phyloP scores from a whole-genome alignment of 306 rosid genomes.

The Macrotyloma uniflorum region DNA sequence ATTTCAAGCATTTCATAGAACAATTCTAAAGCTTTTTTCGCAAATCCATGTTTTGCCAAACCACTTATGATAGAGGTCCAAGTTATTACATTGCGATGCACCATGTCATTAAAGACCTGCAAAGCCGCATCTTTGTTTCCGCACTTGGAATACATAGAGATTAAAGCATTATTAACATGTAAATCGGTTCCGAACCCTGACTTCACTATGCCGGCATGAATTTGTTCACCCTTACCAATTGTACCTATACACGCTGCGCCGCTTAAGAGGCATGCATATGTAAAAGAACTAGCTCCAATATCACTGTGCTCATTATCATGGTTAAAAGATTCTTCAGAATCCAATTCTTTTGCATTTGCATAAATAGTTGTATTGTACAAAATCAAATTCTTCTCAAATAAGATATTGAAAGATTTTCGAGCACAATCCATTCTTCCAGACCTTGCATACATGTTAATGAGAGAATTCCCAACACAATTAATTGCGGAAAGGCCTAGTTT shows the following conservation, averaged over 20 bases:
- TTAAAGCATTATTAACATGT: slow-evolving; percentile 56
- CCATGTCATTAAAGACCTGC: slow-evolving; percentile 55
- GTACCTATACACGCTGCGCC: slow-evolving; percentile 64
- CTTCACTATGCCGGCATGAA: slow-evolving; percentile 56
- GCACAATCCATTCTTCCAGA: slow-evolving; percentile 65
- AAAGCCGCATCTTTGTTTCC: slow-evolving; percentile 62
- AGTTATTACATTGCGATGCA: slow-evolving; percentile 56
- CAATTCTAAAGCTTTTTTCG: slow-evolving; percentile 55
- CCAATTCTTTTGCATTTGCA: slow-evolving; percentile 39
- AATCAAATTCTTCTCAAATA: slow-evolving; percentile 59
- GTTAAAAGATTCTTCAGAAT: slow-evolving; percentile 44
- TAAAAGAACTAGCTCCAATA: slow-evolving; percentile 51
- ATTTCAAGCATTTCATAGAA: slow-evolving; percentile 62
- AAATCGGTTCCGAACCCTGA: slow-evolving; percentile 47
- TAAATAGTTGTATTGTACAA: slow-evolving; percentile 39
- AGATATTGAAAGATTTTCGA: slow-evolving; percentile 51
- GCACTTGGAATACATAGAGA: slow-evolving; percentile 77
- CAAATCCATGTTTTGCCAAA: slow-evolving; percentile 69
- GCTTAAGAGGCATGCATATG: slow-evolving; percentile 68
- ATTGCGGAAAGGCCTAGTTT: slow-evolving; percentile 50
- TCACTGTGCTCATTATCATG: slow-evolving; percentile 45
- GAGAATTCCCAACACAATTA: slow-evolving; percentile 64
- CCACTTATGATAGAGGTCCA: slow-evolving; percentile 70
- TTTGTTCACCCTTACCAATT: slow-evolving; percentile 65
- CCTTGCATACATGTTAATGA: slow-evolving; percentile 62